Conservation (phyloP, 1,139 yeast species). For the Nakaseomyces delphensis region DNA sequence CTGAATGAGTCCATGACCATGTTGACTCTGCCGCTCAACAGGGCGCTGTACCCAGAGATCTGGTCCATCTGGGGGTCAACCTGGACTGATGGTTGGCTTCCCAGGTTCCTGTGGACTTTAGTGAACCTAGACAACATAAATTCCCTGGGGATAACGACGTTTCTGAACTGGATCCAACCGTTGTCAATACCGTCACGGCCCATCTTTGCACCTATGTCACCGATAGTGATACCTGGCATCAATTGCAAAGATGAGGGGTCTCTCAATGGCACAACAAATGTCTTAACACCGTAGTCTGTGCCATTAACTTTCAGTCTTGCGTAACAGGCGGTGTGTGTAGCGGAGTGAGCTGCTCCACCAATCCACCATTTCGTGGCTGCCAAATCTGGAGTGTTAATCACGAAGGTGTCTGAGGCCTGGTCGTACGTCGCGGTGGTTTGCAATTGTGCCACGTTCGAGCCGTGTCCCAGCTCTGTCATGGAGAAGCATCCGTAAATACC, state of each 20-base stretch:
- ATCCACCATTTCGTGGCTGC: slow-evolving; percentile 98
- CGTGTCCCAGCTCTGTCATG: slow-evolving; percentile 93
- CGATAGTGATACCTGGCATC: slow-evolving; percentile 71
- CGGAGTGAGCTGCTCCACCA: slow-evolving; percentile 94
- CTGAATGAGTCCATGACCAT: slow-evolving; percentile 84
- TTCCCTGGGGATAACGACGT: slow-evolving; percentile 74
- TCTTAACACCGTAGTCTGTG: slow-evolving; percentile 83
- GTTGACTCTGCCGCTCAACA: slow-evolving; percentile 78
- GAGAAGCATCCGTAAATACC: slow-evolving; percentile 84
- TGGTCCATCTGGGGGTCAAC: slow-evolving; percentile 73
- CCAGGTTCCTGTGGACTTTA: slow-evolving; percentile 45
- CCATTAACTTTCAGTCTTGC: slow-evolving; percentile 78
- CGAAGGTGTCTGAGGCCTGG: slow-evolving; percentile 53
- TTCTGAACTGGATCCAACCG: slow-evolving; percentile 87
- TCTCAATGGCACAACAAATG: slow-evolving; percentile 82
- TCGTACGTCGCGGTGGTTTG: slow-evolving; percentile 89
- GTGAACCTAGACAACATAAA: slow-evolving; percentile 77
- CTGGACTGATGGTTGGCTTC: slow-evolving; percentile 49
- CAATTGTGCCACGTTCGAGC: slow-evolving; percentile 84
- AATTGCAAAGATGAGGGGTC: slow-evolving; percentile 57
- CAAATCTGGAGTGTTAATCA: slow-evolving; percentile 76
- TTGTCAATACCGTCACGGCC: slow-evolving; percentile 77
- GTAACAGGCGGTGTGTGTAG: slow-evolving; percentile 73
- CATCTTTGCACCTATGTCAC: slow-evolving; percentile 92
- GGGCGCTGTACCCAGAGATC: slow-evolving; percentile 69